Conservation (phyloP, 352 stramenopile genomes). For the Pythium graminicola region DNA sequence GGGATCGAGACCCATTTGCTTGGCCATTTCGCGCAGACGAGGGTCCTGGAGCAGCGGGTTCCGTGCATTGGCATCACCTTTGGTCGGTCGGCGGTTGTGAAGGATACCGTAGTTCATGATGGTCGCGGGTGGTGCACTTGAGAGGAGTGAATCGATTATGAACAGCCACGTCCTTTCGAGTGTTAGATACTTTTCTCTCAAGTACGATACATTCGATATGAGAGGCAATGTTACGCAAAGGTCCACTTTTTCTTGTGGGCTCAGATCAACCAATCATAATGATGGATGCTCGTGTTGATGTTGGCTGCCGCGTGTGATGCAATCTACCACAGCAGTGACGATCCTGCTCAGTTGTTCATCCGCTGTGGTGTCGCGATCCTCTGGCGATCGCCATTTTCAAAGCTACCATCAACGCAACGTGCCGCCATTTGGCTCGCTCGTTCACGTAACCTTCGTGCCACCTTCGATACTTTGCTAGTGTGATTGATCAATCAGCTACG, state of each 20-base stretch:
- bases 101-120: constrained; percentile 87
- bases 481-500: constrained; percentile 27
- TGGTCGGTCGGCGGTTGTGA: constrained; percentile 55
- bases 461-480: constrained; percentile 1
- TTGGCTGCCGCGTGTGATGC: constrained; percentile 11
- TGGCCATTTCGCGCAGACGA: constrained; percentile 71
- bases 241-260: constrained; percentile 29
- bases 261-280: constrained; percentile 10
- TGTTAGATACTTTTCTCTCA: not conserved
- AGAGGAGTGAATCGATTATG: no score
- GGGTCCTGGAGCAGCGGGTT: constrained; percentile 45
- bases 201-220: no score
- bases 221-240: no score
- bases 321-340: constrained; percentile 9
- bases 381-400: no score
- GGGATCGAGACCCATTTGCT: constrained; percentile 72
- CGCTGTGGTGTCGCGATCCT: no score
- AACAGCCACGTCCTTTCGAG: constrained; percentile 22
- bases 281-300: constrained; percentile 17
- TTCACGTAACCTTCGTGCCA: constrained; percentile 25
- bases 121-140: no score
- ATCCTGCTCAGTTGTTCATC: not conserved
- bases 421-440: no score
- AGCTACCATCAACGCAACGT: no score
- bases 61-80: constrained; percentile 9